Base-by-base conservation (phyloP, 2,329 filamentous ascomycete genomes). In the Fusarium pilosicola region DNA sequence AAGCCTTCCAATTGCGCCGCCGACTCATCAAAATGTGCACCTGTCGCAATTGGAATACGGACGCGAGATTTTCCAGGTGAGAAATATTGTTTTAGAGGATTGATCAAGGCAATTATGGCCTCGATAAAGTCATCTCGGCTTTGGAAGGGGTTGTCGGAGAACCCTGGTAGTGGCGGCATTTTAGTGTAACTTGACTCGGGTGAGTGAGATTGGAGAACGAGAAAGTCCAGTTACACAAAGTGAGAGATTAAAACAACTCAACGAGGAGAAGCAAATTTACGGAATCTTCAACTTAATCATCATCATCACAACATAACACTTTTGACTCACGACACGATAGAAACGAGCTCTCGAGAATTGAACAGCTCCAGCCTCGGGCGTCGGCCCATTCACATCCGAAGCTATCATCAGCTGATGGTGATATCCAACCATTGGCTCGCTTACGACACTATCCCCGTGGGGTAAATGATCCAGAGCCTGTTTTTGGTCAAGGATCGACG, bases 1-100 rank as follows among this genome's bases (percentile, higher is more conserved):
- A 84, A 86, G 0, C 85, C 85, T 56, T 86, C 85, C 1, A 86
- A 75, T 65, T 86, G 84, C 1, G 85, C 85, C 3, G 85, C 83
- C 1, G 74, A 75, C 52, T 86, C 85, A 62, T 85, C 83, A 45
- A 86, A 86, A 44, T 83, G 81, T 1, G 84, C 79, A 5, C 77
- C 84, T 2, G 84, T 84, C 1, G 78, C 77, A 2, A 81, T 65
- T 1, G 83, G 80, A 4, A 86, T 54, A 14, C 79, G 78, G 14
- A 86, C 80, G 3, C 83, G 79, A 7, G 81, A 83, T 17, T 79
- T 76, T 0, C 59, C 73, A 2, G 77, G 66, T 0, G 84, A 85
- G 52, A 81, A 81, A 72, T 83, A 81, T 7, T 60, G 60, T 0
- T 70, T 54, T 2, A 84, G 74, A 1, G 83, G 83, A 12, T 56